Evolutionary conservation across 768 basidiomycete genomes (phyloP).

Genomic region (Boletus coccyginus): DNA sequence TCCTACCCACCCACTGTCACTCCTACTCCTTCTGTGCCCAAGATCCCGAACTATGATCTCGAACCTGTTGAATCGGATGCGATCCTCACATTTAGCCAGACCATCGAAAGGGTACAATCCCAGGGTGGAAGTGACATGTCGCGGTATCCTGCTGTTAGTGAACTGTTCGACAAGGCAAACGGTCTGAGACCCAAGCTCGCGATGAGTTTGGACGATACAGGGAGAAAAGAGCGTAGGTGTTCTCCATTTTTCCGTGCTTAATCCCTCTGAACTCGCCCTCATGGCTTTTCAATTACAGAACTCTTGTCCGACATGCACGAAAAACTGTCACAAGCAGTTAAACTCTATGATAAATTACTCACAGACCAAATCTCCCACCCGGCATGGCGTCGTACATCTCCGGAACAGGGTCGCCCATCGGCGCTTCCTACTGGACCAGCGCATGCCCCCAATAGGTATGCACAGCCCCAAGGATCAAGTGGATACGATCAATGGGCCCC

Average conservation of each 20-base stretch:
- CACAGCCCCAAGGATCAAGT: constrained; percentile 18
- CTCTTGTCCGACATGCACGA: constrained; percentile 92
- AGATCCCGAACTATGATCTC: constrained; percentile 77
- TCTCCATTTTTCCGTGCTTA: neutral
- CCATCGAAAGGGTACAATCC: constrained; percentile 77
- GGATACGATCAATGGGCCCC: constrained; percentile 35
- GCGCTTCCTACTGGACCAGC: constrained; percentile 27
- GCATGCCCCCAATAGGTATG: constrained; percentile 32
- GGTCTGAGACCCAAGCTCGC: constrained; percentile 78
- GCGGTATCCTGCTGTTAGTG: constrained; percentile 79
- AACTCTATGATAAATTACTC: constrained; percentile 84
- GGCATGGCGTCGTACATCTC: constrained; percentile 47
- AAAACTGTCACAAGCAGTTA: constrained; percentile 88
- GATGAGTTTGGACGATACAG: constrained; percentile 79
- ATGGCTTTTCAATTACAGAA: constrained; percentile 43
- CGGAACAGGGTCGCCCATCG: constrained; percentile 18
- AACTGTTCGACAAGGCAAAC: constrained; percentile 81
- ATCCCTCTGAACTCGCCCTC: neutral
- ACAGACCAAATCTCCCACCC: constrained; percentile 80
- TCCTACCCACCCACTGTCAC: constrained; percentile 42
- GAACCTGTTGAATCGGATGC: constrained; percentile 79
- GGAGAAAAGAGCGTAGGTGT: constrained; percentile 76
- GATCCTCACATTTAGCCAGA: constrained; percentile 88
- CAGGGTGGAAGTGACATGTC: constrained; percentile 77
- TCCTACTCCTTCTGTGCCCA: constrained; percentile 41